These are phyloP conservation scores for Myxozyma neotropica DNA, from an alignment of 805 yeast genomes.

Conservation along the genomic window DNA sequence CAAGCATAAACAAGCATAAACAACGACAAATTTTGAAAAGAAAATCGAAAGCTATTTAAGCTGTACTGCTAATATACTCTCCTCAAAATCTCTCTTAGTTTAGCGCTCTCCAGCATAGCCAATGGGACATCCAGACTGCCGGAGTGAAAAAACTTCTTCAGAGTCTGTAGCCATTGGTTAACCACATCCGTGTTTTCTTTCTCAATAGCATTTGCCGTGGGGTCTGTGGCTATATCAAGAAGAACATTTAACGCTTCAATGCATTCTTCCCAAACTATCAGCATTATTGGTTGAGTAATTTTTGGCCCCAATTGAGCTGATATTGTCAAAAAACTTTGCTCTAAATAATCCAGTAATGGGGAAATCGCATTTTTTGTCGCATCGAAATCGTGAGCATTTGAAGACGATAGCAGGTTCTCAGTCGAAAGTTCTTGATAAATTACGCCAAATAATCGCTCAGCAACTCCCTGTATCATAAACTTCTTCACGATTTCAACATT, in stretches of 20 bases:
- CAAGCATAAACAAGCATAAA: background rate
- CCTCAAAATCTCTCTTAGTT: conserved; percentile 3
- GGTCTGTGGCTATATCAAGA: conserved; percentile 9
- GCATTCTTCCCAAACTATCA: conserved; percentile 9
- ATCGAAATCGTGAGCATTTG: conserved; percentile 1
- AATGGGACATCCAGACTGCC: conserved; percentile 3
- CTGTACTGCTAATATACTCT: background rate
- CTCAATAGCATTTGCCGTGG: background rate
- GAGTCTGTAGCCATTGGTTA: conserved; percentile 11
- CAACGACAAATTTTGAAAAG: no score
- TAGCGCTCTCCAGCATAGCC: conserved; percentile 13
- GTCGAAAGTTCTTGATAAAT: background rate
- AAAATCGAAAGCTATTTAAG: no score
- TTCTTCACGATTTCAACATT: background rate
- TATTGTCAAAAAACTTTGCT: background rate
- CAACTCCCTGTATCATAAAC: background rate
- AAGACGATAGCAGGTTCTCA: background rate
- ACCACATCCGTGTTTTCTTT: conserved; percentile 7
- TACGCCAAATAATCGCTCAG: background rate
- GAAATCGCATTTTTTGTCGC: conserved; percentile 5
- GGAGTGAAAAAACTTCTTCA: conserved; percentile 12
- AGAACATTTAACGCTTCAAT: background rate
- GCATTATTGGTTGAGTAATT: background rate
- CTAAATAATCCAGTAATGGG: conserved; percentile 1
- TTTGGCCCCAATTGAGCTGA: background rate